Conservation (phyloP, 352 stramenopile species). For the Globisporangium alternatum region DNA sequence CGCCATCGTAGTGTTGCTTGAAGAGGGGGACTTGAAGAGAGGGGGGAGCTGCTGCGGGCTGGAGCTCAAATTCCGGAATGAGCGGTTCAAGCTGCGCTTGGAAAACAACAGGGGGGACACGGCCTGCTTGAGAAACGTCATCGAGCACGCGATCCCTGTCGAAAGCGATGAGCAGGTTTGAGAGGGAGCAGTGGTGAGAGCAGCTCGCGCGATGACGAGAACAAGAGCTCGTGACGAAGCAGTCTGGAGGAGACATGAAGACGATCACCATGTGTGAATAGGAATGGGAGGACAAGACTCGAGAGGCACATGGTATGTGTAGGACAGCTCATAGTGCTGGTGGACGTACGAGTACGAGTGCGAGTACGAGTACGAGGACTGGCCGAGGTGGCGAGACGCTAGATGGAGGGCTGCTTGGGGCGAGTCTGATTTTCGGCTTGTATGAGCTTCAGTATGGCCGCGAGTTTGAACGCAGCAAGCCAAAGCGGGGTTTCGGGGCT, state of each 20-base stretch:
- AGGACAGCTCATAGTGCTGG: not conserved
- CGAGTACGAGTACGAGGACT: not conserved
- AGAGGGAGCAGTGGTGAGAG: not conserved
- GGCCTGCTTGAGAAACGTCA: constrained; percentile 1
- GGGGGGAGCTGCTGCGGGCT: constrained; percentile 9
- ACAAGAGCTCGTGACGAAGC: not conserved
- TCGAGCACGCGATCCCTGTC: constrained; percentile 3
- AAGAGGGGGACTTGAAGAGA: constrained; percentile 1
- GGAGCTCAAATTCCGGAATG: constrained; percentile 32
- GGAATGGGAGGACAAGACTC: not conserved
- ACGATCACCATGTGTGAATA: not conserved
- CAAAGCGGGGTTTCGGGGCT: not conserved
- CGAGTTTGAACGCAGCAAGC: not conserved
- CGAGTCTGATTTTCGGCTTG: constrained; percentile 6
- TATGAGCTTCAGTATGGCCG: constrained; percentile 9
- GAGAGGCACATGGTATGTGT: not conserved
- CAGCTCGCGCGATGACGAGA: constrained; percentile 1
- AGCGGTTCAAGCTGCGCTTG: constrained; percentile 6
- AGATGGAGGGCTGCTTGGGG: constrained; percentile 1
- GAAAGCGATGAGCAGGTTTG: constrained; percentile 17
- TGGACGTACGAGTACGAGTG: not conserved
- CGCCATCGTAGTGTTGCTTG: constrained; percentile 28
- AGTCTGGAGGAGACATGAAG: not conserved
- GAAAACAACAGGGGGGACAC: not conserved
- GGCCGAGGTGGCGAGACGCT: not conserved